A percentile compares a stretch with the other conserved stretches of the same genome.
phyloP scores from a whole-genome alignment of 495 filamentous ascomycete species.

The Hypoxylon subgilvum region DNA sequence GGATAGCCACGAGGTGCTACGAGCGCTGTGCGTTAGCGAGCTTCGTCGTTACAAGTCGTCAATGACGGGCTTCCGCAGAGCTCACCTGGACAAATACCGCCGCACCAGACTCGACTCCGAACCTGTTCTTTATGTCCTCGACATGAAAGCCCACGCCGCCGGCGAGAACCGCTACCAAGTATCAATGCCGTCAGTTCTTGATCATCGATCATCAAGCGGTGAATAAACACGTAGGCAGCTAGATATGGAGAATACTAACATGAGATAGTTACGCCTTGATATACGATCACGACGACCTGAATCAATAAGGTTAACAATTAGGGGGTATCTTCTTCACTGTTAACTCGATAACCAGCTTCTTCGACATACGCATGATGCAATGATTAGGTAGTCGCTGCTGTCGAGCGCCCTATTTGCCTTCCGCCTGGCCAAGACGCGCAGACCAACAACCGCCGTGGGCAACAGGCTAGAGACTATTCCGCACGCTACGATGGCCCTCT shows the following conservation, averaged over 20 bases:
- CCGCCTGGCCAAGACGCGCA: conserved; percentile 34
- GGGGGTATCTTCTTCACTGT: too few species aligned
- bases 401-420: conserved; percentile 32
- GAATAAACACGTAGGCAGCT: not conserved
- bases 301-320: not conserved
- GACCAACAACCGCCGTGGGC: conserved; percentile 22
- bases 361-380: conserved; percentile 38
- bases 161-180: conserved; percentile 25
- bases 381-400: conserved; percentile 39
- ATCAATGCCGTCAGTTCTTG: conserved; percentile 10
- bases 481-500: conserved; percentile 33
- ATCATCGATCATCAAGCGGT: too few species aligned
- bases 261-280: conserved; percentile 28
- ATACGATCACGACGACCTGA: conserved; percentile 27
- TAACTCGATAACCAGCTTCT: not conserved
- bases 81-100: conserved; percentile 24
- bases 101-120: conserved; percentile 20
- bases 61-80: not conserved
- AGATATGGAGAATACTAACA: conserved; percentile 27
- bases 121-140: conserved; percentile 27
- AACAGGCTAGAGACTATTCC: conserved; percentile 32
- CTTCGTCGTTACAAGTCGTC: not conserved
- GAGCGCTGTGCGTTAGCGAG: conserved; percentile 2
- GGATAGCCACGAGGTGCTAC: conserved; percentile 24
- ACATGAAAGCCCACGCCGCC: conserved; percentile 29